Percentiles rank a stretch among this genome's conserved stretches.
phyloP scores from a whole-genome alignment of 768 basidiomycete genomes.

The Tricholoma flavovirens region DNA sequence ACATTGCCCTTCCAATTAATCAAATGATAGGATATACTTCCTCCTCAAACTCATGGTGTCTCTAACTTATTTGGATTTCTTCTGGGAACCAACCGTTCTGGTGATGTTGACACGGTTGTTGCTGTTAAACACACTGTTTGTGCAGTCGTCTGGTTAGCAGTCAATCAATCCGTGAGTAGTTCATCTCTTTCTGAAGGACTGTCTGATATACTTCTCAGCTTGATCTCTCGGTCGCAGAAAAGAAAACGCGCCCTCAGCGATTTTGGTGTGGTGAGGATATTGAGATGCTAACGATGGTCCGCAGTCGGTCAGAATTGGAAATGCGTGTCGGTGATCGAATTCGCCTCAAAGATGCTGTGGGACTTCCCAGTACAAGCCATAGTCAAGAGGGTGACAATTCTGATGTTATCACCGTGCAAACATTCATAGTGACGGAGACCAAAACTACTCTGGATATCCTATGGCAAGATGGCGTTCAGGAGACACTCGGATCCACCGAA shows the following conservation, averaged over 20 bases:
- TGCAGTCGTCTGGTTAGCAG: slow-evolving; percentile 80
- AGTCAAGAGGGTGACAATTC: slow-evolving; percentile 42
- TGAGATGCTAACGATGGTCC: slow-evolving; percentile 55
- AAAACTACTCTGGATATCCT: slow-evolving; percentile 64
- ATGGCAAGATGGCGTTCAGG: slow-evolving; percentile 83
- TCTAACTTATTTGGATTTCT: slow-evolving; percentile 43
- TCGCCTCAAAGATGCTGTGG: slow-evolving; percentile 43
- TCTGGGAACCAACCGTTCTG: slow-evolving; percentile 37
- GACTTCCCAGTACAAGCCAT: slow-evolving; percentile 55
- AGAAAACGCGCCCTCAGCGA: slow-evolving; percentile 58
- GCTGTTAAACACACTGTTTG: slow-evolving; percentile 71
- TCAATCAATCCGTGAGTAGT: slow-evolving; percentile 72
- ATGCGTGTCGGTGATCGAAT: slow-evolving; percentile 75
- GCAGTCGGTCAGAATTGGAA: slow-evolving; percentile 52
- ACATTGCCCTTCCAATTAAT: slow-evolving; percentile 3
- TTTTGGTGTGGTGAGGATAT: slow-evolving; percentile 73
- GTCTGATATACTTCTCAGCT: slow-evolving; percentile 40
- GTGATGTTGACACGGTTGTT: slow-evolving; percentile 56
- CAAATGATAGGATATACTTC: slow-evolving; percentile 56
- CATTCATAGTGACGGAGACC: slow-evolving; percentile 64
- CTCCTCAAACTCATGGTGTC: slow-evolving; percentile 40
- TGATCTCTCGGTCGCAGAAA: slow-evolving; percentile 46
- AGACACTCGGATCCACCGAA: slow-evolving; percentile 53
- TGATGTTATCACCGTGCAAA: slow-evolving; percentile 45
- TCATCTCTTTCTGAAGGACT: neutral